phyloP scores from a whole-genome alignment of 2,329 filamentous ascomycete genomes.

The Penicillium glabrum region DNA sequence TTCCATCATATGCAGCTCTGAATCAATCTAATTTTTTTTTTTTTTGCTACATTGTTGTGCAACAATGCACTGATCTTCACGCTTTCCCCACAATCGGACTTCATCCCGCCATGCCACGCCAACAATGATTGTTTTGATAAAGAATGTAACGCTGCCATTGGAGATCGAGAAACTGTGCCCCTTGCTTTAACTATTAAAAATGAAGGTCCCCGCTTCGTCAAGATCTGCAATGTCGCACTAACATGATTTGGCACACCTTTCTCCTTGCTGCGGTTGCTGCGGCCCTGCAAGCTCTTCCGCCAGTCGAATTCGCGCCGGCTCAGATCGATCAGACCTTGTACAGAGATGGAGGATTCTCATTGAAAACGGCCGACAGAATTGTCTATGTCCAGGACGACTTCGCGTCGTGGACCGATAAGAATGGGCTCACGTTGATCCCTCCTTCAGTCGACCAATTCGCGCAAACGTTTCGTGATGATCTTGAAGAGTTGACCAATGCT shows the following conservation, averaged over 20 bases:
- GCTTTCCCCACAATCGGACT: background rate
- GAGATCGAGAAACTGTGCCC: background rate
- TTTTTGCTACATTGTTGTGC: background rate
- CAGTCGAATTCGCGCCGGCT: constrained; percentile 33
- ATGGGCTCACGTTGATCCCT: constrained; percentile 54
- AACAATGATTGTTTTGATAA: background rate
- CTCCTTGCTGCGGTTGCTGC: constrained; percentile 17
- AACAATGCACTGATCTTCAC: background rate
- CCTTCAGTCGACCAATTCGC: constrained; percentile 53
- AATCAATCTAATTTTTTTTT: background rate
- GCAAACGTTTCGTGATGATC: constrained; percentile 46
- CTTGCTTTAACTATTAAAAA: background rate
- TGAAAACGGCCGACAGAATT: constrained; percentile 5
- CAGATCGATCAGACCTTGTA: constrained; percentile 16
- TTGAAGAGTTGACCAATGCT: constrained; percentile 41
- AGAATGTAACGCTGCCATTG: background rate
- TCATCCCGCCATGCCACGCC: background rate
- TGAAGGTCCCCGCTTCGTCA: background rate
- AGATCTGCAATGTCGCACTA: background rate
- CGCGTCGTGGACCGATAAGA: constrained; percentile 40
- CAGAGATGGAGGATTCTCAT: constrained; percentile 25
- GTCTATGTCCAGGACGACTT: constrained; percentile 45
- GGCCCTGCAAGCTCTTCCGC: constrained; percentile 43
- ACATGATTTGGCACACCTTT: constrained; percentile 13
- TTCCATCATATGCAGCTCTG: background rate